phyloP scores from a whole-genome alignment of 345 rosid species.

The Salix exigua region DNA sequence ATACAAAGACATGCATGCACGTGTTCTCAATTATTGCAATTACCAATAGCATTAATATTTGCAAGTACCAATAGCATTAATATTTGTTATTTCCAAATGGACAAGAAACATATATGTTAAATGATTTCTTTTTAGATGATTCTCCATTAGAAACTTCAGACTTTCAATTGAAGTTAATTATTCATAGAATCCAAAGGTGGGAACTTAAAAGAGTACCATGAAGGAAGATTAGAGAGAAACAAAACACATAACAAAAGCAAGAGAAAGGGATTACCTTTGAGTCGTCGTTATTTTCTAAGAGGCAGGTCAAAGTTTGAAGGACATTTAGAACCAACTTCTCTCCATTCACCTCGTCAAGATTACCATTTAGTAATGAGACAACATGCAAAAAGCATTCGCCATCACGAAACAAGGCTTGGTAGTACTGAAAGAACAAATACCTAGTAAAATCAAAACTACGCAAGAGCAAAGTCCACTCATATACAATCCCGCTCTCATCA shows the following conservation, averaged over 20 bases:
- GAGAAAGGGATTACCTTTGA: slow-evolving; percentile 61
- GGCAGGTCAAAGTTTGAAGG: slow-evolving; percentile 72
- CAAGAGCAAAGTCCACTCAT: slow-evolving; percentile 2
- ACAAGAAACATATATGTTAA: no score
- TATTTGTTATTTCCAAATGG: no score
- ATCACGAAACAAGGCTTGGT: slow-evolving; percentile 79
- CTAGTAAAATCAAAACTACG: slow-evolving; percentile 15
- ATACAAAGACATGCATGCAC: no score
- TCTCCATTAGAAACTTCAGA: no score
- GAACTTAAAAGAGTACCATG: no score
- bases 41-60: no score
- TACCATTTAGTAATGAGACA: slow-evolving; percentile 85
- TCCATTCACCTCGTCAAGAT: slow-evolving; percentile 65
- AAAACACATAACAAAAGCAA: slow-evolving; percentile 2
- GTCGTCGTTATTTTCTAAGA: slow-evolving; percentile 74
- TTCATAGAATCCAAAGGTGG: no score
- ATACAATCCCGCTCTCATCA: not conserved
- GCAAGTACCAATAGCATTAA: no score
- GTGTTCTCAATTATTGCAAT: no score
- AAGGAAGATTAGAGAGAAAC: not conserved
- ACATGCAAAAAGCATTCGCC: slow-evolving; percentile 95
- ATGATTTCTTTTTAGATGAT: no score
- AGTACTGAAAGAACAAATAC: slow-evolving; percentile 56
- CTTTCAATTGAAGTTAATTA: no score
- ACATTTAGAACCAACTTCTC: slow-evolving; percentile 87